Percentiles rank a stretch among this genome's conserved stretches.
These are phyloP conservation scores for Debaryomyces robertsiae DNA, from an alignment of 1,139 yeast species.

Conservation along the genomic window DNA sequence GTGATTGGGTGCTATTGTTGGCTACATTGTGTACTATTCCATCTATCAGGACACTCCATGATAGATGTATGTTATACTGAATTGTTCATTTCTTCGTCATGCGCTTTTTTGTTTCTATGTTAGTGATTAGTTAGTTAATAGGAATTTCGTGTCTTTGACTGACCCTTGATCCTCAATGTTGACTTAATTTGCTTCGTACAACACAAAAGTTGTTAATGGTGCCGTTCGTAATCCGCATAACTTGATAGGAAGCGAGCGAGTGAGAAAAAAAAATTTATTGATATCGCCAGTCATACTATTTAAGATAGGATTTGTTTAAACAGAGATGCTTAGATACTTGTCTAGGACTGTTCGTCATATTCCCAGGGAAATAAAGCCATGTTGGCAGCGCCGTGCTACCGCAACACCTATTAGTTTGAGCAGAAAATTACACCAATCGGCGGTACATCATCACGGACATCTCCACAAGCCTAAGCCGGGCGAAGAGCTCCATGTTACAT, in stretches of 20 bases:
- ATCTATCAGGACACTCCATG: too few relatives aligned
- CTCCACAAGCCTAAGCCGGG: slow-evolving; percentile 89
- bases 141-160: too few relatives aligned
- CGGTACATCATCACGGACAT: slow-evolving; percentile 66
- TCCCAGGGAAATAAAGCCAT: slow-evolving; percentile 1
- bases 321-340: slow-evolving; percentile 10
- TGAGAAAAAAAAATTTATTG: slow-evolving; percentile 5
- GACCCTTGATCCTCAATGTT: too few relatives aligned
- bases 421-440: slow-evolving; percentile 25
- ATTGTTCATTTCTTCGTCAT: too few relatives aligned
- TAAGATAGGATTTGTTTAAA: not conserved
- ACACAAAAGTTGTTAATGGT: too few relatives aligned
- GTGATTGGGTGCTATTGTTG: slow-evolving; percentile 25
- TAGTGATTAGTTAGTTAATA: too few relatives aligned
- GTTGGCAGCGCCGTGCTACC: not conserved
- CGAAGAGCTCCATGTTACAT: slow-evolving; percentile 87
- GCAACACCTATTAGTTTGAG: slow-evolving; percentile 1
- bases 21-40: too few relatives aligned
- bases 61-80: too few relatives aligned
- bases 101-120: too few relatives aligned
- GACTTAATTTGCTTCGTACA: too few relatives aligned
- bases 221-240: too few relatives aligned
- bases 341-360: slow-evolving; percentile 4
- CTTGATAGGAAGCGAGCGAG: not conserved
- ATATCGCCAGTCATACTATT: not conserved